Evolutionary conservation across 2,329 filamentous ascomycete species (phyloP), one percentile per base, ranked within the genome.

Genomic region (Cladophialophora psammophila): DNA sequence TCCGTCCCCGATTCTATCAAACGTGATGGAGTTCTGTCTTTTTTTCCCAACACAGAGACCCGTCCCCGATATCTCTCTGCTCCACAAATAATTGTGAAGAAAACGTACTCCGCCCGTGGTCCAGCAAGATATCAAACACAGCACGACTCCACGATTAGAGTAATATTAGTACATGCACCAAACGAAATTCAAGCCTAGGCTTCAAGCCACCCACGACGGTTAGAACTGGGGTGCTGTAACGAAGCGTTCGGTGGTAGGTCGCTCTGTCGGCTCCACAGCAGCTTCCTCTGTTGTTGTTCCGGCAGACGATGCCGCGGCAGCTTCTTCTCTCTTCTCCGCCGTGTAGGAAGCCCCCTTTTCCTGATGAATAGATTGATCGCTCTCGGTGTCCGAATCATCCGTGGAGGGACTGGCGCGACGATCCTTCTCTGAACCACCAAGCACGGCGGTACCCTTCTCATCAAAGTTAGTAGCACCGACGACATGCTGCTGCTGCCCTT

Each of bases 221-320:
- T 18, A 61, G 18, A 61, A 61, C 59, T 53, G 32, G 34, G 42
- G 48, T 26, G 59, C 59, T 15, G 59, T 61, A 20, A 32, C 13
- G 48, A 61, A 61, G 32, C 59, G 59, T 13, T 61, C 59, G 3
- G 42, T 34, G 2, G 45, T 8, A 6, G 59, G 59, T 42, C 59
- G 53, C 34, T 53, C 34, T 36, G 59, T 10, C 18, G 35, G 26
- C 26, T 26, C 26, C 26, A 26, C 26, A 26, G 26, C 26, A 26
- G 26, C 48, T 52, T 13, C 13, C 9, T 9, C 48, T 52, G 48
- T 20, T n/a, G 48, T n/a, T 58, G 26, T 42, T 42, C 12, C 40
- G 40, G 40, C n/a, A n/a, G 10, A 12, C 4, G 40, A 42, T 42
- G 40, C n/a, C n/a, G 4, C 4, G 10, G 40, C n/a, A 42, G 10